Base-by-base conservation (phyloP, 2,329 filamentous ascomycete genomes). In the Sclerotinia spermophila region DNA sequence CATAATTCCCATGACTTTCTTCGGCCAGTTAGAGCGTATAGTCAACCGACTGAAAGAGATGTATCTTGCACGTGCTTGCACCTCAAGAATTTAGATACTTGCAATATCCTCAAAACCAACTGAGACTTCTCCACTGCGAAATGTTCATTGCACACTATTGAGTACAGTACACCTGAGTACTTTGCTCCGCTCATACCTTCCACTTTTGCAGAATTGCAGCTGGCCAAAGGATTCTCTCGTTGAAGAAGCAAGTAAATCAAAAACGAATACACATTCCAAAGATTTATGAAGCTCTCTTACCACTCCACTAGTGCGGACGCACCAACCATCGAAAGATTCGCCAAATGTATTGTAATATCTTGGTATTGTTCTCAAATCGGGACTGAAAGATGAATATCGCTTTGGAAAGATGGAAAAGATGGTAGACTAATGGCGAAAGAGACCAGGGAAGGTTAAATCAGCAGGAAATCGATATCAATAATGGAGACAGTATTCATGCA, bases 91-190 rank as follows among this genome's bases (percentile, higher is more conserved):
- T 21, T 21, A 51, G 17, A 51, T 27, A 19, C 27, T 51, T n/a
- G 44, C 24, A 35, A 40, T 24, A 65, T n/a, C 24, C 35, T 65
- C 61, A 40, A 51, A 27, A 13, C 21, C 33, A 64, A 35, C 19
- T 51, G 61, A 65, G 44, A 65, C 61, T 65, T 65, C 45, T 51
- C 61, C 45, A 51, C 30, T 51, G 7, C 61, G 30, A 64, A n/a
- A 35, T 48, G 44, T 35, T 33, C n/a, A 8, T 64, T 33, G 42
- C 15, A 64, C 30, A 48, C 21, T n/a, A 48, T 33, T 35, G 30
- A 19, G 15, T 40, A 65, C 8, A 38, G 21, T 51, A 48, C 38
- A 15, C 44, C 33, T 27, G 19, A 27, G 61, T 40, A n/a, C 44
- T 53, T 5, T 64, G 21, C 30, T 53, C 33, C 44, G 45, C 44